These are phyloP conservation scores for Phytophthora vignae DNA, from an alignment of 352 stramenopile species.

Conservation along the genomic window DNA sequence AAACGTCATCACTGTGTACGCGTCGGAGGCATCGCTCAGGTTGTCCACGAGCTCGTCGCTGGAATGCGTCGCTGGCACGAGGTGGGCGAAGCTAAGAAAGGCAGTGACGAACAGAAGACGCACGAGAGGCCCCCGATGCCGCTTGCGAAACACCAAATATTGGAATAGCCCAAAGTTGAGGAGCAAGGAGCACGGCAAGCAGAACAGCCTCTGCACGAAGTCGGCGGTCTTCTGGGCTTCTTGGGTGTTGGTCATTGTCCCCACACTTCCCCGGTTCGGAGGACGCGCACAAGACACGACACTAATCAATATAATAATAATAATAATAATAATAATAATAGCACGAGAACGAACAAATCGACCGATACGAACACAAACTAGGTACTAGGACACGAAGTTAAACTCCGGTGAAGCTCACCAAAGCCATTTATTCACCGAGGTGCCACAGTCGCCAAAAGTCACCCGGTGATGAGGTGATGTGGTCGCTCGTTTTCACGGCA, in stretches of 20 bases:
- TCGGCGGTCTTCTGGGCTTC: background rate
- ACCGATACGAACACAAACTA: too few species aligned
- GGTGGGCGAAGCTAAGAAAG: constrained; percentile 24
- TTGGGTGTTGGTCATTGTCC: background rate
- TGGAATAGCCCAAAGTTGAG: constrained; percentile 20
- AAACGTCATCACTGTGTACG: constrained; percentile 32
- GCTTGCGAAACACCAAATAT: constrained; percentile 21
- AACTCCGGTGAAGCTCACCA: too few species aligned
- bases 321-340: too few species aligned
- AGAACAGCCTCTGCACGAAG: constrained; percentile 5
- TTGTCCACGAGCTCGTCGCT: constrained; percentile 10
- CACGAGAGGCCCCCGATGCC: constrained; percentile 6
- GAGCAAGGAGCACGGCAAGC: constrained; percentile 2
- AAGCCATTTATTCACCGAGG: too few species aligned
- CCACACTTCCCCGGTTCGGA: background rate
- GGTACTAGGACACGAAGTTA: too few species aligned
- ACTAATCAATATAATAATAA: too few species aligned
- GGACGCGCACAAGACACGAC: background rate
- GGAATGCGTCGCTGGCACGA: background rate
- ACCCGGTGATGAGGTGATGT: too few species aligned
- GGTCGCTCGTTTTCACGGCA: too few species aligned
- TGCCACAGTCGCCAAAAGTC: too few species aligned
- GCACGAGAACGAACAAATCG: background rate
- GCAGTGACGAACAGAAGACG: constrained; percentile 14
- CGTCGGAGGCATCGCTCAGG: constrained; percentile 40